Conservation (phyloP, 73 alveolate genomes). For the Loxodes magnus region DNA sequence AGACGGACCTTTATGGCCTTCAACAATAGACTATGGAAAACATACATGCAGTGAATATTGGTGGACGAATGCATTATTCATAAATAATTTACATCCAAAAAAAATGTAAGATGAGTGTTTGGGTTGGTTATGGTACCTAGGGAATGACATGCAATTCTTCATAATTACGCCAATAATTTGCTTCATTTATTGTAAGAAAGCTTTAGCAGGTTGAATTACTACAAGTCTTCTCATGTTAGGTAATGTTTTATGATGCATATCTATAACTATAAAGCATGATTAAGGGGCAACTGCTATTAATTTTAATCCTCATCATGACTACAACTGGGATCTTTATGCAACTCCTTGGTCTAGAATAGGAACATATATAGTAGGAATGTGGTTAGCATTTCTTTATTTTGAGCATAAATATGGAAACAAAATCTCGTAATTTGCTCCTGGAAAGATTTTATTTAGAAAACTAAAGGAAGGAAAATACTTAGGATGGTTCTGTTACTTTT, state of each 20-base stretch:
- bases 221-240: no score
- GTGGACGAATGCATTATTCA: conserved; percentile 15
- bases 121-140: conserved; percentile 37
- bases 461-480: no score
- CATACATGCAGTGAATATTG: conserved; percentile 13
- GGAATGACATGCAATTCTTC: conserved; percentile 36
- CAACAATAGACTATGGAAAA: not conserved
- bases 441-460: no score
- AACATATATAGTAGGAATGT: no score
- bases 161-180: conserved; percentile 11
- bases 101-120: conserved; percentile 5
- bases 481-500: no score
- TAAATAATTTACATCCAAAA: conserved; percentile 15
- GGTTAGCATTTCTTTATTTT: not conserved
- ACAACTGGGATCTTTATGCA: no score
- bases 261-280: not conserved
- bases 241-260: not conserved
- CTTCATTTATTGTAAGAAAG: not conserved
- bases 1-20: conserved; percentile 15
- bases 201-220: not conserved
- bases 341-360: no score
- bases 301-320: no score
- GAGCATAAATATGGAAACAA: not conserved
- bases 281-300: no score
- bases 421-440: no score